Evolutionary conservation across 768 basidiomycete genomes (phyloP), one percentile per base, ranked within the genome.

Genomic region (Filobasidium wieringae): DNA sequence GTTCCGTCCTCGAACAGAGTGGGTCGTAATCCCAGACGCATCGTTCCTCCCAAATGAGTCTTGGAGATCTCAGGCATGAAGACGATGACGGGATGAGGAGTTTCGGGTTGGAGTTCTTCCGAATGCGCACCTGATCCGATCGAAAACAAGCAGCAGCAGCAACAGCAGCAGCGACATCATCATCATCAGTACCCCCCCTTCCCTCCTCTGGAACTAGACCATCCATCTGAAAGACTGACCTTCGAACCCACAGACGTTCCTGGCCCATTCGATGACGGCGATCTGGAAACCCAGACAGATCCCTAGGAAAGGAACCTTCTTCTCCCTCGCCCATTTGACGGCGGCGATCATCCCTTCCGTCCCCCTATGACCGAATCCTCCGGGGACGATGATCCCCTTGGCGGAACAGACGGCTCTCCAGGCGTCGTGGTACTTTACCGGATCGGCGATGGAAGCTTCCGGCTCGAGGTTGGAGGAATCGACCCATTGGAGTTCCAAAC

Each of bases 41-140:
- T 99, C n/a, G 93, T 99, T 22, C 95, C 95, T 52, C 95, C 95
- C 82, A 97, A 89, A 63, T 97, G 91, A 12, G 92, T 96, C 71
- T 85, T 86, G 11, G 90, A 95, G 65, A 99, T 88, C 72, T 99
- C 95, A 17, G 95, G 95, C 95, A 99, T 99, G 80, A 92, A 97
- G 65, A 97, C 80, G 74, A 96, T 79, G 56, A 91, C 79, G 1
- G 86, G 87, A 63, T 85, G 77, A n/a, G 76, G 72, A 9, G 71
- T 70, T 8, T 65, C 57, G 2, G 80, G 68, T 37, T 79, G 74
- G 65, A 97, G 87, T 74, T 99, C 93, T 30, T 82, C 76, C 2
- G 93, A 97, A 47, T 84, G 86, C 5, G 93, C 90, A 56, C 82
- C 89, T 87, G 69, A 15, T 45, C 0, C 9, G 26, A 15, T 34